Base-by-base conservation (phyloP, 768 basidiomycete species). In the Fomitopsis serialis region DNA sequence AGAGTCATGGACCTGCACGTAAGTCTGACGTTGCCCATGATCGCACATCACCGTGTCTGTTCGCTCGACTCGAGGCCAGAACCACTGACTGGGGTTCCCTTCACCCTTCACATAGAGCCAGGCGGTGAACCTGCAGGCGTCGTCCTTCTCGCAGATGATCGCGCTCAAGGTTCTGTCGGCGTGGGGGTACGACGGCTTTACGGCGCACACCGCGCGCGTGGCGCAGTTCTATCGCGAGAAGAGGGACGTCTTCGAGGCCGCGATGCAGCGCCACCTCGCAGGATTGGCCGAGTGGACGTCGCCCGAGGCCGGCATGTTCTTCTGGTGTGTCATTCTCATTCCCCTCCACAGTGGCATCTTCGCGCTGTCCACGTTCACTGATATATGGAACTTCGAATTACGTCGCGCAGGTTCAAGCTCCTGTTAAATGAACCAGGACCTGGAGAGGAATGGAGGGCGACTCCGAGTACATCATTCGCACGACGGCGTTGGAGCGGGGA, bases 301-400 rank as follows among this genome's bases (percentile, higher is more conserved):
- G 0, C 90, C 89, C 9, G 82, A 85, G 60, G 82, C 88, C 22
- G 89, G 90, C 57, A 89, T 95, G 89, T 95, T 96, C 75, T 84
- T 92, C 66, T 95, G 90, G 88, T 85, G 37, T 23, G 81, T 53
- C 32, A 60, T 50, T 47, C 34, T 40, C 36, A 24, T 15, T 23
- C 23, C 13, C 44, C 10, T 17, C n/a, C 22, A 3, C 13, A 1
- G 11, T 21, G n/a, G 27, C 45, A 59, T 45, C 10, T 25, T 23
- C 37, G 48, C 35, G 3, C 22, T 24, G 48, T 7, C 44, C 44
- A 6, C 29, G 24, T 23, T 21, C 44, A 24, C 19, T 48, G 15
- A 22, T 45, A 15, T 45, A 34, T 29, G 24, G 32, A 45, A 24
- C 15, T 27, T 35, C 32, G 32, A 23, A n/a, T 45, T n/a, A 8